Percentiles rank a stretch among this genome's conserved stretches.
Evolutionary conservation across 345 rosid genomes (phyloP).

Genomic region (Ceriops decandra): DNA sequence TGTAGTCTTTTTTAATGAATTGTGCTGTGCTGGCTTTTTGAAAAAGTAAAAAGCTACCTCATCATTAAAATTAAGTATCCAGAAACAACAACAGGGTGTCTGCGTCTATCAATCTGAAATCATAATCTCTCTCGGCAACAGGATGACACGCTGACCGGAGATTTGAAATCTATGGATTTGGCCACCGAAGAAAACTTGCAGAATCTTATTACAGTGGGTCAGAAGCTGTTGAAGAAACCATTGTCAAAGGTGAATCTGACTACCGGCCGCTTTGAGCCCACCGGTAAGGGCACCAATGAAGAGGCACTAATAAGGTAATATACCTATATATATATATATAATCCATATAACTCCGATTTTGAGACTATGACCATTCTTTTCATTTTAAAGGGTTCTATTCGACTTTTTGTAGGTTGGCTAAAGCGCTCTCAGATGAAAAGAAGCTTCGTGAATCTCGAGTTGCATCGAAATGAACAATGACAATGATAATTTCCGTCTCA

Average conservation of each 20-base stretch:
- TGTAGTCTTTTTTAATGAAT: no score
- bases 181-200: constrained; percentile 50
- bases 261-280: constrained; percentile 39
- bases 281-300: constrained; percentile 37
- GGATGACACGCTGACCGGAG: constrained; percentile 61
- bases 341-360: no score
- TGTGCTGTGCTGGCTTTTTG: no score
- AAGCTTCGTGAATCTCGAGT: constrained; percentile 23
- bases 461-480: no score
- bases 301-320: constrained; percentile 48
- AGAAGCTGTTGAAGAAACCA: constrained; percentile 45
- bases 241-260: constrained; percentile 48
- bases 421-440: constrained; percentile 53
- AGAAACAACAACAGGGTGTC: no score
- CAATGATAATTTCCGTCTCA: no score
- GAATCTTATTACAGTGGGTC: constrained; percentile 42
- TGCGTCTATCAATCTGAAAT: no score
- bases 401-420: constrained; percentile 47
- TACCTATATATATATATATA: background rate
- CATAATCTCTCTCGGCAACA: constrained; percentile 1
- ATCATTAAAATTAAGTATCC: no score
- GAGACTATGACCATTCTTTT: no score
- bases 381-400: background rate
- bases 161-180: constrained; percentile 48
- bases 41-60: no score